Percentiles rank a stretch among this genome's conserved stretches.
Evolutionary conservation across 306 rosid genomes (phyloP).

Genomic region (Acacia acuminata): DNA sequence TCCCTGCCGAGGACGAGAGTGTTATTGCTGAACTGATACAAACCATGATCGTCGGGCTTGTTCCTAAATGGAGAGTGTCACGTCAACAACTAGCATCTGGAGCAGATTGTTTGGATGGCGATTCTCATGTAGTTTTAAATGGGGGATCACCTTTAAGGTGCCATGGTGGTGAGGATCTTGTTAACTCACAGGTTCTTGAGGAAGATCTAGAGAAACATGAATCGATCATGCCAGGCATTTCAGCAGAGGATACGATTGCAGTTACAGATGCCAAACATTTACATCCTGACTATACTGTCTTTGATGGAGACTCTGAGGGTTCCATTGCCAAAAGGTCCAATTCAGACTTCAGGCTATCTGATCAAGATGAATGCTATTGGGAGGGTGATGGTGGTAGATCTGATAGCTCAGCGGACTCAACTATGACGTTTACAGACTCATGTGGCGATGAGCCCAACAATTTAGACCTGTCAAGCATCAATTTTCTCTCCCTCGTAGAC

Average conservation of each 20-base stretch:
- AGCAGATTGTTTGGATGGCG: constrained; percentile 28
- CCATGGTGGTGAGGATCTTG: constrained; percentile 30
- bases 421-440: constrained; percentile 34
- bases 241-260: constrained; percentile 45
- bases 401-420: constrained; percentile 33
- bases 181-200: constrained; percentile 29
- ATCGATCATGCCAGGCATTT: constrained; percentile 54
- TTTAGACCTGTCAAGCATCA: constrained; percentile 45
- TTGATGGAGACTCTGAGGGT: constrained; percentile 43
- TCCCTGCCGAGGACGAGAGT: constrained; percentile 53
- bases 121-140: constrained; percentile 29
- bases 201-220: constrained; percentile 54
- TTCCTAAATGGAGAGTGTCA: constrained; percentile 60
- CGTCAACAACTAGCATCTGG: constrained; percentile 38
- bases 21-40: constrained; percentile 71
- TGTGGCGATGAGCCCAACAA: constrained; percentile 35
- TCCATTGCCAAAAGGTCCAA: constrained; percentile 29
- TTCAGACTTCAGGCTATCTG: constrained; percentile 39
- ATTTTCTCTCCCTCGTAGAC: constrained; percentile 43
- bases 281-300: constrained; percentile 33
- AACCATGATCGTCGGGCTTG: constrained; percentile 55
- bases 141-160: constrained; percentile 30
- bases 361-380: constrained; percentile 29
- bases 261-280: constrained; percentile 32
- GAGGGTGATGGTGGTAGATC: constrained; percentile 26